phyloP scores from a whole-genome alignment of 805 yeast genomes.

The Cyberlindnera saturnus region DNA sequence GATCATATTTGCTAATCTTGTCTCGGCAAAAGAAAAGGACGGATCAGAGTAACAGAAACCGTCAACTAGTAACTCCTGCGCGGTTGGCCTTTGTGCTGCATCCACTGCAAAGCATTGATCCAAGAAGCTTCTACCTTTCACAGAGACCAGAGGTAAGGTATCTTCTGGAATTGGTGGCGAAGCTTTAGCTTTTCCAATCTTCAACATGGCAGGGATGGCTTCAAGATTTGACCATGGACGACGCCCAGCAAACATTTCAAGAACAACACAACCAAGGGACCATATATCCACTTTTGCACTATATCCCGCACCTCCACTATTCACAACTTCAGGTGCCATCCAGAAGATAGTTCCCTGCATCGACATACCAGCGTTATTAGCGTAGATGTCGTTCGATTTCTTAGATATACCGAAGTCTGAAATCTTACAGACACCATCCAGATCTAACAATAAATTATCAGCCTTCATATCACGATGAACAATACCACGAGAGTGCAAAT shows the following conservation, averaged over 20 bases:
- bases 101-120: conserved; percentile 70
- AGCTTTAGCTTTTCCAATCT: conserved; percentile 74
- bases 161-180: conserved; percentile 98
- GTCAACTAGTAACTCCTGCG: conserved; percentile 52
- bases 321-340: conserved; percentile 99
- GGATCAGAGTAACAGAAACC: conserved; percentile 39
- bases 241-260: conserved; percentile 97
- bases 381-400: conserved; percentile 75
- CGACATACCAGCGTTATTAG: conserved; percentile 91
- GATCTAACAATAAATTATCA: conserved; percentile 80
- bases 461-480: conserved; percentile 93
- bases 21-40: conserved; percentile 44
- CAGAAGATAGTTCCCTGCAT: conserved; percentile 98
- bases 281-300: conserved; percentile 97
- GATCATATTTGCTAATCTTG: conserved; percentile 52
- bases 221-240: conserved; percentile 97
- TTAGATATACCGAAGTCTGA: conserved; percentile 96
- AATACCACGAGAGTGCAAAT: conserved; percentile 81
- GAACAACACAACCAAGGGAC: conserved; percentile 95
- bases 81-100: conserved; percentile 87
- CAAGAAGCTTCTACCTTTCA: conserved; percentile 63
- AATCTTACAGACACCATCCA: conserved; percentile 91
- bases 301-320: conserved; percentile 86
- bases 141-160: conserved; percentile 56
- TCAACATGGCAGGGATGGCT: conserved; percentile 90